A percentile compares a stretch with the other conserved stretches of the same genome.
Evolutionary conservation across 805 yeast species (phyloP).

Genomic region (Sungouiozyma intestinalis): DNA sequence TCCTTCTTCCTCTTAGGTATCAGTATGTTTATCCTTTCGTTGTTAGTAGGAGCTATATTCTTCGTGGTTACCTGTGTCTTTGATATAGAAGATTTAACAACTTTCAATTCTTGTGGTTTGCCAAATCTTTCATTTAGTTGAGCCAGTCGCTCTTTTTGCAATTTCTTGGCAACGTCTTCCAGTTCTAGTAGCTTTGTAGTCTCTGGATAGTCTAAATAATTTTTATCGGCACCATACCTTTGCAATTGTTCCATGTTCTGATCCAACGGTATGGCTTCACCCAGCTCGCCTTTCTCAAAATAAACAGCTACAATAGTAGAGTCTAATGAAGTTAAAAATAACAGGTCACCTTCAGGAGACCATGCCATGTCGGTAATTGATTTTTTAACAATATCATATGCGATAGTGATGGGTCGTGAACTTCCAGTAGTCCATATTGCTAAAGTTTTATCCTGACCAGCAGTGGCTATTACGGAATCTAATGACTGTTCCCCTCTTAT

Average conservation of each 20-base stretch:
- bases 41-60: constrained; percentile 1
- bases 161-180: constrained; percentile 49
- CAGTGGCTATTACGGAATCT: constrained; percentile 80
- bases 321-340: constrained; percentile 76
- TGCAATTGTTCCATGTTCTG: constrained; percentile 60
- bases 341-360: constrained; percentile 67
- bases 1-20: constrained; percentile 24
- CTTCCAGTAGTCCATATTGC: constrained; percentile 80
- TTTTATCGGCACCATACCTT: constrained; percentile 82
- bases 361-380: constrained; percentile 84
- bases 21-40: constrained; percentile 14
- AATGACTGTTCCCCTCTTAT: constrained; percentile 17
- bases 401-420: constrained; percentile 70
- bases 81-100: background rate
- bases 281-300: constrained; percentile 58
- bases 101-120: background rate
- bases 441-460: constrained; percentile 85
- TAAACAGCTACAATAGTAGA: constrained; percentile 62
- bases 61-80: background rate
- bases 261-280: constrained; percentile 51
- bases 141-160: constrained; percentile 16
- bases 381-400: constrained; percentile 62
- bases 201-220: constrained; percentile 77
- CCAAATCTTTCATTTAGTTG: constrained; percentile 7
- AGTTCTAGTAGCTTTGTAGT: constrained; percentile 65